phyloP scores from a whole-genome alignment of 176 grass and related monocot species.

The Pontederia paniculata region DNA sequence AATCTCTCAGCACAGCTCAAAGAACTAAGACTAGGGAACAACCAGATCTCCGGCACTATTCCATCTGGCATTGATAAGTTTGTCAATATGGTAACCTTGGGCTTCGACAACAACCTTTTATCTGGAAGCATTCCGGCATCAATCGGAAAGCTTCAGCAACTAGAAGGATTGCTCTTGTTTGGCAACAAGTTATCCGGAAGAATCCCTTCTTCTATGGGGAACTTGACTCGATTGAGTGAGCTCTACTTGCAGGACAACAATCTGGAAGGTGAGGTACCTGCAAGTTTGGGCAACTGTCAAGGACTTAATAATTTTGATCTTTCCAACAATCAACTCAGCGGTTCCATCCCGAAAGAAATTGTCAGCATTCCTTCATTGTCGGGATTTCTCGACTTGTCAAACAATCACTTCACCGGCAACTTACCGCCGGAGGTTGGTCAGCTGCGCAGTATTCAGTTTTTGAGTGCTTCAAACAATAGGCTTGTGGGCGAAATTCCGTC shows the following conservation, averaged over 20 bases:
- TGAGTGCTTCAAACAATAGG: conserved; percentile 32
- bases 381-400: conserved; percentile 29
- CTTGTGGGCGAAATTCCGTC: conserved; percentile 32
- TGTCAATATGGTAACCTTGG: conserved; percentile 20
- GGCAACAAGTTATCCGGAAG: conserved; percentile 33
- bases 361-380: conserved; percentile 24
- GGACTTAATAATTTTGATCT: conserved; percentile 28
- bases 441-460: conserved; percentile 16
- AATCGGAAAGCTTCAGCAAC: conserved; percentile 25
- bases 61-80: conserved; percentile 17
- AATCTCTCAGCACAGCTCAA: conserved; percentile 20
- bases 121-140: conserved; percentile 33
- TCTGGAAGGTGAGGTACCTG: conserved; percentile 35
- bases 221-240: conserved; percentile 22
- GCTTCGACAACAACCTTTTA: conserved; percentile 37
- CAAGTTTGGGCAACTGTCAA: conserved; percentile 17
- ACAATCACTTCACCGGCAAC: conserved; percentile 29
- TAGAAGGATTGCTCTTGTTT: conserved; percentile 26
- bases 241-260: conserved; percentile 27
- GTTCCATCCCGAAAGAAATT: conserved; percentile 30
- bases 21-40: not conserved
- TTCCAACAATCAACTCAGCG: conserved; percentile 32
- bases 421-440: conserved; percentile 32
- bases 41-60: conserved; percentile 15
- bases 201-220: conserved; percentile 31